Evolutionary conservation across 305 asterid genomes (phyloP).

Genomic region (Rubia tinctorum): DNA sequence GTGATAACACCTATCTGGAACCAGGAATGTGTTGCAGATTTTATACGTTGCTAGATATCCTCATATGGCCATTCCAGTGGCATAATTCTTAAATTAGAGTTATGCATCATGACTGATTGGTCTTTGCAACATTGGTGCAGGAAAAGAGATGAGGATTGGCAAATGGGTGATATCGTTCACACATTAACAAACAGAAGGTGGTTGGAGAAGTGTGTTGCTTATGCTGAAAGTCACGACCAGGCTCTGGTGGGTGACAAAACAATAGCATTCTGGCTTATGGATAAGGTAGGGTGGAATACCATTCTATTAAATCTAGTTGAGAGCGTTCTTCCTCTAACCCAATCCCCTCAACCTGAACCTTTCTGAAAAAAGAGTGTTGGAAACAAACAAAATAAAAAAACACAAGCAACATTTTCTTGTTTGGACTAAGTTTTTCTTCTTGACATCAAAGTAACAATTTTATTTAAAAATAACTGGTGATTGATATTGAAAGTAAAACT

Average conservation of each 20-base stretch:
- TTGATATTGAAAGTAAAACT: background rate
- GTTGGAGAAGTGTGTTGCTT: slow-evolving; percentile 85
- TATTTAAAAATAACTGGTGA: no score
- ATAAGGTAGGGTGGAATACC: slow-evolving; percentile 58
- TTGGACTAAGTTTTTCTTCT: background rate
- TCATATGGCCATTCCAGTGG: background rate
- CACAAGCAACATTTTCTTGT: background rate
- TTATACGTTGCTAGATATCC: background rate
- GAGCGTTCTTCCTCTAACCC: background rate
- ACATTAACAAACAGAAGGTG: slow-evolving; percentile 96
- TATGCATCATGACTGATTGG: slow-evolving; percentile 6
- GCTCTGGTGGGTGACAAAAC: slow-evolving; percentile 99
- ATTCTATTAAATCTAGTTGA: background rate
- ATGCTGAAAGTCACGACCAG: slow-evolving; percentile 99
- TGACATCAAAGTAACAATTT: background rate
- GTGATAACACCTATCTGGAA: background rate
- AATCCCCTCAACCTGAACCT: background rate
- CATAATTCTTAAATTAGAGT: background rate
- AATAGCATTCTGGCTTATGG: slow-evolving; percentile 99
- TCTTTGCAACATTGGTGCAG: slow-evolving; percentile 37
- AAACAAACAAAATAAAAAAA: background rate
- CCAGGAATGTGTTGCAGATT: background rate
- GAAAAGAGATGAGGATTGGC: slow-evolving; percentile 97
- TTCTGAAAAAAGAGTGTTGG: background rate
- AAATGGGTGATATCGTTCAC: slow-evolving; percentile 84